Percentiles rank a stretch among this genome's conserved stretches.
phyloP scores from a whole-genome alignment of 1,284 basidiomycete genomes.

The Pseudozyma thailandica region DNA sequence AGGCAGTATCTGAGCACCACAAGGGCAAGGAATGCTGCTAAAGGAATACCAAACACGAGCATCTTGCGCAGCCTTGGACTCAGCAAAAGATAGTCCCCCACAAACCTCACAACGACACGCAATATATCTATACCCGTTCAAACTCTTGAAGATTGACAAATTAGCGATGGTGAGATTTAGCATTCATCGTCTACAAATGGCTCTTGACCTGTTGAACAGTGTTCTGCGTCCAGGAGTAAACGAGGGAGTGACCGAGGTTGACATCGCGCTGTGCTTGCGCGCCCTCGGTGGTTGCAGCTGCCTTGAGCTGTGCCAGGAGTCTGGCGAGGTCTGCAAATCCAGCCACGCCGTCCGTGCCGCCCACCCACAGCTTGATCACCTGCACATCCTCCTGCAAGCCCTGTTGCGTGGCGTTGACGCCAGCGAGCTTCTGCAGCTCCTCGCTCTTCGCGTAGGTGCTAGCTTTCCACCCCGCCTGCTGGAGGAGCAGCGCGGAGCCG shows the following conservation, averaged over 20 bases:
- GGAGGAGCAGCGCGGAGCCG: constrained; percentile 35
- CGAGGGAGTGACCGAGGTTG: constrained; percentile 24
- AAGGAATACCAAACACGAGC: neutral
- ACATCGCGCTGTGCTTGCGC: constrained; percentile 14
- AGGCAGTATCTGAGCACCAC: constrained; percentile 31
- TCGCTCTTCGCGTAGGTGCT: neutral
- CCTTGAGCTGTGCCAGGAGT: constrained; percentile 28
- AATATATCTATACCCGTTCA: constrained; percentile 19
- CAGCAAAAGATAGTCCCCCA: constrained; percentile 6
- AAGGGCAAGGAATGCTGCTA: neutral
- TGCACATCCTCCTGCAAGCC: constrained; percentile 25
- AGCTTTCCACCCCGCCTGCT: constrained; percentile 44
- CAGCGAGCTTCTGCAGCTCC: constrained; percentile 26
- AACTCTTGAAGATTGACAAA: neutral
- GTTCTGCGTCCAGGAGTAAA: constrained; percentile 31
- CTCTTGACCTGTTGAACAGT: constrained; percentile 2
- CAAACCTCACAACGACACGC: neutral
- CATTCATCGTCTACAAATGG: constrained; percentile 8
- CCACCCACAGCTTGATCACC: constrained; percentile 38
- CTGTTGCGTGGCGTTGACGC: constrained; percentile 7
- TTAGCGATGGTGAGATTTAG: neutral
- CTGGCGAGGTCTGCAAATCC: constrained; percentile 33
- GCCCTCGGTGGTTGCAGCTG: constrained; percentile 8
- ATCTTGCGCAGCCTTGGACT: constrained; percentile 24
- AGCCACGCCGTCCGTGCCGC: constrained; percentile 15